phyloP scores from a whole-genome alignment of 2,329 filamentous ascomycete species.

The Hypoxylon rubiginosum region DNA sequence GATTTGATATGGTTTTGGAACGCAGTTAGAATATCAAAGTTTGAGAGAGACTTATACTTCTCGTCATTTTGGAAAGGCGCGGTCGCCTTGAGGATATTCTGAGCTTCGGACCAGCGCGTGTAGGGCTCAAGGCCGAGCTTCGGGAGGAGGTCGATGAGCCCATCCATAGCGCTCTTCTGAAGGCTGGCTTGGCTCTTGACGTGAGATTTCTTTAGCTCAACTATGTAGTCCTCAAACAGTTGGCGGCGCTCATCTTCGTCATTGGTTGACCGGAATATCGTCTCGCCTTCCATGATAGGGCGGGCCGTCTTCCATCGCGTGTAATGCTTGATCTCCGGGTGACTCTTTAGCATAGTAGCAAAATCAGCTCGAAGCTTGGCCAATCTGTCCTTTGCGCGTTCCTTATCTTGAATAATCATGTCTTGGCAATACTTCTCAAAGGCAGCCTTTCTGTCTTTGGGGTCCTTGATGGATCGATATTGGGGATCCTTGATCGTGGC shows the following conservation, averaged over 20 bases:
- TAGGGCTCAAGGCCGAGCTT: slow-evolving; percentile 90
- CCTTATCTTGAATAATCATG: slow-evolving; percentile 91
- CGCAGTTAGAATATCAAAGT: slow-evolving; percentile 89
- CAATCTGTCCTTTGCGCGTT: slow-evolving; percentile 91
- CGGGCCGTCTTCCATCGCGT: slow-evolving; percentile 97
- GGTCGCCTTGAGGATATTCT: slow-evolving; percentile 82
- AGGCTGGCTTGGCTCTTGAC: slow-evolving; percentile 79
- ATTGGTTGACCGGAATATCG: slow-evolving; percentile 91
- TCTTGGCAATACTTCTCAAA: slow-evolving; percentile 97
- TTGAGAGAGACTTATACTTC: slow-evolving; percentile 87
- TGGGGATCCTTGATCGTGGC: slow-evolving; percentile 90
- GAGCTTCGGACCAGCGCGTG: slow-evolving; percentile 93
- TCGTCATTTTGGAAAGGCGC: slow-evolving; percentile 83
- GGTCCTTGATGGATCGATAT: slow-evolving; percentile 92
- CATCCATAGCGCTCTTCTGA: slow-evolving; percentile 86
- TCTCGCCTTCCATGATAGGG: slow-evolving; percentile 94
- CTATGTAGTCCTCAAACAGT: slow-evolving; percentile 93
- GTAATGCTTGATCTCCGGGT: slow-evolving; percentile 97
- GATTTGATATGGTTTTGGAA: slow-evolving; percentile 97
- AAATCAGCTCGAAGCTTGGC: slow-evolving; percentile 95
- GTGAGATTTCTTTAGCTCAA: slow-evolving; percentile 84
- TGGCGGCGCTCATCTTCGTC: slow-evolving; percentile 89
- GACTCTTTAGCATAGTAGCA: slow-evolving; percentile 93
- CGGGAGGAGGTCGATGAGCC: slow-evolving; percentile 82
- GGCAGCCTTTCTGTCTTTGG: slow-evolving; percentile 87